phyloP scores from a whole-genome alignment of 345 rosid species.

The Citrus glauca region DNA sequence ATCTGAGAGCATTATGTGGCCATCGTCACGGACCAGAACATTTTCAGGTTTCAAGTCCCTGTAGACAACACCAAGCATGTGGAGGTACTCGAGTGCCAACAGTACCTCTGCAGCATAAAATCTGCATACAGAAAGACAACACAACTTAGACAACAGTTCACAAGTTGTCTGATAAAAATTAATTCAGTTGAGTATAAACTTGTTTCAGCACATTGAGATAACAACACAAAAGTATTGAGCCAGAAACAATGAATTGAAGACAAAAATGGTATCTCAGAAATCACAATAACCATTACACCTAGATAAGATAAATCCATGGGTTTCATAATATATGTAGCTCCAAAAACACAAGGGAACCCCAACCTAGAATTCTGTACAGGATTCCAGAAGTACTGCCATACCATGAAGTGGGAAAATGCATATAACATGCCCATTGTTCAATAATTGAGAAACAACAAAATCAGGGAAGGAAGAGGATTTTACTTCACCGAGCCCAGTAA shows the following conservation, averaged over 20 bases:
- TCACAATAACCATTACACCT: not conserved
- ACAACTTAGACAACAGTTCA: not conserved
- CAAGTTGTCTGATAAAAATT: not conserved
- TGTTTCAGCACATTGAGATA: not conserved
- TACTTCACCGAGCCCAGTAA: not conserved
- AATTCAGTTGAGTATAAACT: not conserved
- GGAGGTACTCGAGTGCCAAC: slow-evolving; percentile 95
- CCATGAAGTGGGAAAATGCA: not conserved
- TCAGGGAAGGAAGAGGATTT: not conserved
- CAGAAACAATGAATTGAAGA: not conserved
- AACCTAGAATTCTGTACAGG: not conserved
- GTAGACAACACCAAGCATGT: slow-evolving; percentile 98
- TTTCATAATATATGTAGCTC: not conserved
- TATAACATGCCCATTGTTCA: not conserved
- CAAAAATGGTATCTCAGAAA: slow-evolving; percentile 1
- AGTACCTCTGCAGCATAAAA: slow-evolving; percentile 96
- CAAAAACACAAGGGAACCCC: not conserved
- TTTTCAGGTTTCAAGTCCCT: slow-evolving; percentile 98
- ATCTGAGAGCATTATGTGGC: slow-evolving; percentile 98
- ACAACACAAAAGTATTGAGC: not conserved
- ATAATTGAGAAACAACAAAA: not conserved
- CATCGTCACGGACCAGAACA: slow-evolving; percentile 96
- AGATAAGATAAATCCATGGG: not conserved
- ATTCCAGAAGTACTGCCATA: not conserved
- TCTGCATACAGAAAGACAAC: slow-evolving; percentile 37